phyloP scores from a whole-genome alignment of 768 basidiomycete genomes.

The Lentinula boryana region DNA sequence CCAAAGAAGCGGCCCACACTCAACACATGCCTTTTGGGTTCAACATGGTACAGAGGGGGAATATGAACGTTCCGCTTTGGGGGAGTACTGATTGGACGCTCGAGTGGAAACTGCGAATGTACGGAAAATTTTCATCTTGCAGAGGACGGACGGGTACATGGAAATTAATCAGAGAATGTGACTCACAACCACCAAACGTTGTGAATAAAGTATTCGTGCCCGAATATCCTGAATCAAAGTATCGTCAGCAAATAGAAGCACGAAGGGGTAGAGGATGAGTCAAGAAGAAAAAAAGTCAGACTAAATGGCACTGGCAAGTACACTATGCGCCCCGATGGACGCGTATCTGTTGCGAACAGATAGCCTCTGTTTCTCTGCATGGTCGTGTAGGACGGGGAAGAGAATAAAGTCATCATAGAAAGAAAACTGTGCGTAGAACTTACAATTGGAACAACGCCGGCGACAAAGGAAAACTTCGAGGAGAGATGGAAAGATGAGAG shows the following conservation, averaged over 20 bases:
- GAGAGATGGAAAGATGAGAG: no score
- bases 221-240: no score
- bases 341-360: conserved; percentile 74
- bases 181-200: not conserved
- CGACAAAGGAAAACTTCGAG: no score
- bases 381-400: conserved; percentile 91
- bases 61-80: conserved; percentile 60
- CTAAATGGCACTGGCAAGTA: conserved; percentile 88
- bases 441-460: no score
- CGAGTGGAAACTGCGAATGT: conserved; percentile 88
- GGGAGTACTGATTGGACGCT: conserved; percentile 74
- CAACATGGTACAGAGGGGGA: conserved; percentile 58
- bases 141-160: conserved; percentile 13
- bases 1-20: conserved; percentile 56
- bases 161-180: not conserved
- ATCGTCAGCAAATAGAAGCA: no score
- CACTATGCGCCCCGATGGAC: conserved; percentile 57
- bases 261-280: not conserved
- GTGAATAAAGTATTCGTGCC: no score
- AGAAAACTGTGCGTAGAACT: not conserved
- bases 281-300: conserved; percentile 43
- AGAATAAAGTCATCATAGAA: conserved; percentile 68
- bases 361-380: conserved; percentile 76
- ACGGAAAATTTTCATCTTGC: conserved; percentile 51
- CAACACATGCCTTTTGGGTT: conserved; percentile 60